Evolutionary conservation across 2,329 filamentous ascomycete species (phyloP).

Genomic region (Aspergillus tubingensis): DNA sequence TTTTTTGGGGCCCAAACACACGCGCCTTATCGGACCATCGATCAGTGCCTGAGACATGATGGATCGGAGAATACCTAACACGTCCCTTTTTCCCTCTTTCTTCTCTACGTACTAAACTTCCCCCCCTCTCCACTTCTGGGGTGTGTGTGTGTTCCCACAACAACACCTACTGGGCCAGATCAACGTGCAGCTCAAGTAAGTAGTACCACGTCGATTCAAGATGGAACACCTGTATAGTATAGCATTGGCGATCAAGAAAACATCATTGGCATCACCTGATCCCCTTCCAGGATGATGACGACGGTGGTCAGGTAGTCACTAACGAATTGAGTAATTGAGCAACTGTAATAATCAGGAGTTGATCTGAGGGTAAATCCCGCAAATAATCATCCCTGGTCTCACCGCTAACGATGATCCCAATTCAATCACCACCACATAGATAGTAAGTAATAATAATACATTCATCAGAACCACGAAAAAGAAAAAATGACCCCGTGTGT

Average conservation of each 20-base stretch:
- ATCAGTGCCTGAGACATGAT: slow-evolving; percentile 3
- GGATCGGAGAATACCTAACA: slow-evolving; percentile 2
- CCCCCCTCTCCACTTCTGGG: background rate
- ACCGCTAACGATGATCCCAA: slow-evolving; percentile 4
- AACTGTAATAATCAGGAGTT: background rate
- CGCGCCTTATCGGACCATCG: slow-evolving; percentile 4
- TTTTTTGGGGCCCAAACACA: slow-evolving; percentile 1
- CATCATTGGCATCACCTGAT: background rate
- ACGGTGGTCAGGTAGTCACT: background rate
- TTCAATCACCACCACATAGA: background rate
- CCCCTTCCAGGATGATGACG: background rate
- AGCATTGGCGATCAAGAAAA: background rate
- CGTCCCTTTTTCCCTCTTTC: background rate
- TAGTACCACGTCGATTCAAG: background rate
- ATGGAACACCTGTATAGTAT: background rate
- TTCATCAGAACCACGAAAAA: background rate
- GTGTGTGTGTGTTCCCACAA: background rate
- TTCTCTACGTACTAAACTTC: no score
- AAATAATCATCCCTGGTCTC: background rate
- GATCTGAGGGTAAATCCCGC: background rate
- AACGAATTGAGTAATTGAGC: background rate
- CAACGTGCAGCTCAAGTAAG: background rate
- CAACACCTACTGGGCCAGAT: background rate
- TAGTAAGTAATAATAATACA: background rate
- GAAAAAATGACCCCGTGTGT: background rate